phyloP scores from a whole-genome alignment of 2,329 filamentous ascomycete species.

The Torrubiella hemipterigena region DNA sequence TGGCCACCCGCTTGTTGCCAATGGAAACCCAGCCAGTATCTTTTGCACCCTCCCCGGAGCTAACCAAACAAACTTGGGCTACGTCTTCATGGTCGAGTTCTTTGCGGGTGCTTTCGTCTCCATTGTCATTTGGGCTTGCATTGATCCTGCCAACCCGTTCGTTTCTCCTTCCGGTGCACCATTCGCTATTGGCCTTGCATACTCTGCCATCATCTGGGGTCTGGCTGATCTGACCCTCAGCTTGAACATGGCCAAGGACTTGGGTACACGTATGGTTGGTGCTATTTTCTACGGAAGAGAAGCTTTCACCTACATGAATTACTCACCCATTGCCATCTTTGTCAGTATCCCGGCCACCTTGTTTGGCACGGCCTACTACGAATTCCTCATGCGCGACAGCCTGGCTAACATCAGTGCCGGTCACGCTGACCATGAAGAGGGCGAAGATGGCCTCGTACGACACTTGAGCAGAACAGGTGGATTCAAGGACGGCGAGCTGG shows the following conservation, averaged over 20 bases:
- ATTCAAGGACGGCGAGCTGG: too few relatives aligned
- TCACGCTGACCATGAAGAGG: conserved; percentile 19
- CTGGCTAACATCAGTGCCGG: conserved; percentile 37
- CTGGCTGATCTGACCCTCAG: conserved; percentile 42
- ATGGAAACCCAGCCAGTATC: conserved; percentile 39
- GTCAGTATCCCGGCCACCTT: conserved; percentile 46
- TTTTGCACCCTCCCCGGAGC: conserved; percentile 40
- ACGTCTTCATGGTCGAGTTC: conserved; percentile 46
- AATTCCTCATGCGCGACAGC: conserved; percentile 40
- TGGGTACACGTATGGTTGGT: conserved; percentile 46
- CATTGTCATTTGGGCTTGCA: conserved; percentile 43
- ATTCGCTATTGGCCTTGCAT: conserved; percentile 43
- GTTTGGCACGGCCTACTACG: conserved; percentile 41
- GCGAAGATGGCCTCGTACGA: conserved; percentile 10
- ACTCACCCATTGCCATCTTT: conserved; percentile 40
- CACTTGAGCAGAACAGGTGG: conserved; percentile 7
- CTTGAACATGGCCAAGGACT: conserved; percentile 45
- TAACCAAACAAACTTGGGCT: conserved; percentile 39
- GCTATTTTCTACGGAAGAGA: conserved; percentile 34
- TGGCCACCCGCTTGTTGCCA: conserved; percentile 17
- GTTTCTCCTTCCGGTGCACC: conserved; percentile 32
- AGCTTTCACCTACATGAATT: conserved; percentile 18
- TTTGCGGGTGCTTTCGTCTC: conserved; percentile 45
- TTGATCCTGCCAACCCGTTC: conserved; percentile 48
- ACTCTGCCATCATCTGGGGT: conserved; percentile 41